Conservation (phyloP, 2,329 filamentous ascomycete genomes). For the Ophiosphaerella narmari region DNA sequence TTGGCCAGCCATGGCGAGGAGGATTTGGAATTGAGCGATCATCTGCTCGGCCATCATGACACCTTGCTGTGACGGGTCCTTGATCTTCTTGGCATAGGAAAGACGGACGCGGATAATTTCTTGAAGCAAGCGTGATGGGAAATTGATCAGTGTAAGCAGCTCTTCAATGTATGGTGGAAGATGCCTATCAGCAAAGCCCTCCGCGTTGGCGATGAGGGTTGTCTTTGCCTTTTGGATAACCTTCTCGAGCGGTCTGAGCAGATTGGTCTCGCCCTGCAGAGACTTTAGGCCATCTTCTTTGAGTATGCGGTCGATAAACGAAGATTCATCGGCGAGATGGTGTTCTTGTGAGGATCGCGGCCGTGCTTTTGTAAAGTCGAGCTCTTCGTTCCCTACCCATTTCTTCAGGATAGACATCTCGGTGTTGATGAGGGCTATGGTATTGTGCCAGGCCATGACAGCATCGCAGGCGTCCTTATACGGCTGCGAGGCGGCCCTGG, state of each 20-base stretch:
- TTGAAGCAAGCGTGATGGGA: slow-evolving; percentile 91
- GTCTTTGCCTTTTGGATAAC: slow-evolving; percentile 94
- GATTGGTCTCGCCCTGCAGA: slow-evolving; percentile 80
- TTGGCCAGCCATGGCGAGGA: slow-evolving; percentile 86
- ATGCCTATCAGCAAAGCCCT: slow-evolving; percentile 84
- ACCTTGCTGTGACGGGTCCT: slow-evolving; percentile 89
- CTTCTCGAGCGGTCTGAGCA: slow-evolving; percentile 79
- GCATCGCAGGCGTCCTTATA: slow-evolving; percentile 86
- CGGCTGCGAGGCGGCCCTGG: slow-evolving; percentile 72
- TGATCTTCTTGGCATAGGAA: slow-evolving; percentile 92
- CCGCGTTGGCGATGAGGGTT: slow-evolving; percentile 84
- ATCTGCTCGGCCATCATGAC: slow-evolving; percentile 96
- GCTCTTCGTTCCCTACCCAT: slow-evolving; percentile 95
- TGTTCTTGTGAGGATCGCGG: slow-evolving; percentile 69
- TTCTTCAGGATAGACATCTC: slow-evolving; percentile 88
- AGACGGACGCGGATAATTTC: slow-evolving; percentile 93
- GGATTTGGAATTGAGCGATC: slow-evolving; percentile 93
- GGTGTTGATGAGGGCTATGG: slow-evolving; percentile 92
- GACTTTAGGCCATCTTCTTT: slow-evolving; percentile 96
- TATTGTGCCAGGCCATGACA: slow-evolving; percentile 95
- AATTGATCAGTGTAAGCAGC: slow-evolving; percentile 93
- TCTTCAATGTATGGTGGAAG: slow-evolving; percentile 97
- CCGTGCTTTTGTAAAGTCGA: slow-evolving; percentile 83
- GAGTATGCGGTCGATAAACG: slow-evolving; percentile 90
- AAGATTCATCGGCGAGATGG: slow-evolving; percentile 84